Evolutionary conservation across 2,329 filamentous ascomycete genomes (phyloP).

Genomic region (Talaromyces sp.): DNA sequence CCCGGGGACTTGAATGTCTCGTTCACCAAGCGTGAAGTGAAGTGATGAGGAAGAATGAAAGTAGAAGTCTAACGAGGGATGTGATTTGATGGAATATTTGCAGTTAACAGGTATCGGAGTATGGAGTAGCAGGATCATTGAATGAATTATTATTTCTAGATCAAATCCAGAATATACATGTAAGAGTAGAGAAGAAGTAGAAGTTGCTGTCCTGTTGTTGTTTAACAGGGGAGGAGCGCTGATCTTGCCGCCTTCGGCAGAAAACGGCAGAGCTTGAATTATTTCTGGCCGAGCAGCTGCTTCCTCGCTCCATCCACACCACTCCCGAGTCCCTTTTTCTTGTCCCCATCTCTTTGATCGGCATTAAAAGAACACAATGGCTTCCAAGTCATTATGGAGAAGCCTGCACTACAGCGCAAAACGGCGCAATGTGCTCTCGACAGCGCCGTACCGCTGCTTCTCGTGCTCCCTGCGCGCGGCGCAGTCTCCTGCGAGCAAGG

Average conservation of each 20-base stretch:
- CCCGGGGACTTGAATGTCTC: slow-evolving; percentile 15
- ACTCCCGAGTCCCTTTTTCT: neutral
- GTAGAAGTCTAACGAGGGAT: neutral
- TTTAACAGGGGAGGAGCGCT: neutral
- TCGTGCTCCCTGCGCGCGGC: slow-evolving; percentile 42
- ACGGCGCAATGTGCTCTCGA: slow-evolving; percentile 20
- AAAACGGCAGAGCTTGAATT: neutral
- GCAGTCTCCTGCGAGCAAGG: slow-evolving; percentile 28
- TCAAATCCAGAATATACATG: neutral
- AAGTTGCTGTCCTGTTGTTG: neutral
- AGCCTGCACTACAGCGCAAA: slow-evolving; percentile 30
- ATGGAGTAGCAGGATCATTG: neutral
- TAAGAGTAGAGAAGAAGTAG: neutral
- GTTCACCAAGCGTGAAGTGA: slow-evolving; percentile 10
- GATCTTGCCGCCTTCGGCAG: neutral
- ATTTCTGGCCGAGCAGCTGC: slow-evolving; percentile 4
- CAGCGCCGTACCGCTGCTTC: slow-evolving; percentile 44
- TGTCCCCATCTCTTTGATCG: neutral
- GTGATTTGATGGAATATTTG: neutral
- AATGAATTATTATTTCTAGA: neutral
- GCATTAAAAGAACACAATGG: slow-evolving; percentile 19
- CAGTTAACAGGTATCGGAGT: neutral
- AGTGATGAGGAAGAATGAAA: neutral
- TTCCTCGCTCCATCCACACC: neutral
- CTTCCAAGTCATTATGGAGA: slow-evolving; percentile 31